Conservation (phyloP, 2,329 filamentous ascomycete genomes). For the Aspergillus viridinutans region DNA sequence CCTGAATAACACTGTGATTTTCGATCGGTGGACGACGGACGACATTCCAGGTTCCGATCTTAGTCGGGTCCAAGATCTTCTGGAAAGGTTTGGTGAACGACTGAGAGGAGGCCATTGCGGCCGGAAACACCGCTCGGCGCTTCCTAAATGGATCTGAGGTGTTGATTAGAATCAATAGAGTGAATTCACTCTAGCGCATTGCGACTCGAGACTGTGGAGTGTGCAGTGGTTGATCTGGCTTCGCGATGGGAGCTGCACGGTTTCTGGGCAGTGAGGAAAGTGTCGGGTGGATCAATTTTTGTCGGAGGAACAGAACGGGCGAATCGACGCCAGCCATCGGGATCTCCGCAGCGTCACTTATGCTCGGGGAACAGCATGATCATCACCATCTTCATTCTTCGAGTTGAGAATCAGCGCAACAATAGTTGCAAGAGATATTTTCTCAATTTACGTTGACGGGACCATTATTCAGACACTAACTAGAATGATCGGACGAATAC, state of each 20-base stretch:
- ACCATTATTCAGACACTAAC: background rate
- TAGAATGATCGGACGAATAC: constrained; percentile 17
- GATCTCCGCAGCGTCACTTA: constrained; percentile 2
- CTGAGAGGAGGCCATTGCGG: constrained; percentile 34
- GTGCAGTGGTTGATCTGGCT: constrained; percentile 13
- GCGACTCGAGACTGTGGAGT: constrained; percentile 6
- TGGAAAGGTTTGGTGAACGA: constrained; percentile 24
- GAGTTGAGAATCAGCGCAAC: background rate
- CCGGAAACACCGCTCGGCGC: constrained; percentile 19
- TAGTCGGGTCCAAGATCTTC: constrained; percentile 38
- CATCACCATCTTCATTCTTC: background rate
- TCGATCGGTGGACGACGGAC: constrained; percentile 34
- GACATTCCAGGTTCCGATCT: constrained; percentile 35
- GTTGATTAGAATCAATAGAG: constrained; percentile 3
- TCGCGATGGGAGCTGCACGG: constrained; percentile 3
- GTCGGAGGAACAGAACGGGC: constrained; percentile 22
- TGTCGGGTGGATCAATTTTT: constrained; percentile 33
- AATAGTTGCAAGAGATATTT: background rate
- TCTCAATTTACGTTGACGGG: background rate
- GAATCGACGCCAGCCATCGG: constrained; percentile 7
- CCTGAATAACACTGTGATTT: constrained; percentile 37
- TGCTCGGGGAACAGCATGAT: background rate
- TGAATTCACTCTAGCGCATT: constrained; percentile 18
- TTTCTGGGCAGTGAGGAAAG: constrained; percentile 8
- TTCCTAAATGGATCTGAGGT: constrained; percentile 1